Conservation (phyloP, 768 basidiomycete species). For the Xerocomellus intermedius region DNA sequence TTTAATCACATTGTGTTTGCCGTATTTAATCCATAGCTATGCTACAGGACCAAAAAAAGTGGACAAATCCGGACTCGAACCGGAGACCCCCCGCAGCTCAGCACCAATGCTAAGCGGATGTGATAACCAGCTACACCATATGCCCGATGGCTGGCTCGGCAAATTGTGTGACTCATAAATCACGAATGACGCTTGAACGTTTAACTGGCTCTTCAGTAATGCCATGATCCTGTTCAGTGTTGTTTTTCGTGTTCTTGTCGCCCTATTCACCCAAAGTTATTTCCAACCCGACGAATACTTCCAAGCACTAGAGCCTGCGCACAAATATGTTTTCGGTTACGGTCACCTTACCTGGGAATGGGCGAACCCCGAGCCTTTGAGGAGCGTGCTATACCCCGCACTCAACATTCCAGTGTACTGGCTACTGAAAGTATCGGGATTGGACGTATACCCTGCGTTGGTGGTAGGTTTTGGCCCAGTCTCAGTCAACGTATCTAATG, state of each 20-base stretch:
- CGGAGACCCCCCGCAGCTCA: slow-evolving; percentile 37
- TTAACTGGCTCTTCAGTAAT: neutral
- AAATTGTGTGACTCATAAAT: neutral
- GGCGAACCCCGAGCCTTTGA: slow-evolving; percentile 64
- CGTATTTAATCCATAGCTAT: neutral
- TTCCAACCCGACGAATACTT: slow-evolving; percentile 99
- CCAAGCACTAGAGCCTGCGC: slow-evolving; percentile 91
- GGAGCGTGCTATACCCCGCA: slow-evolving; percentile 79
- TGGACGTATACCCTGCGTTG: slow-evolving; percentile 51
- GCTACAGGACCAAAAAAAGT: slow-evolving; percentile 12
- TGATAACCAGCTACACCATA: slow-evolving; percentile 43
- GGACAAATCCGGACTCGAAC: slow-evolving; percentile 42
- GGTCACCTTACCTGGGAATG: slow-evolving; percentile 98
- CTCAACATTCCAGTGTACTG: slow-evolving; percentile 80
- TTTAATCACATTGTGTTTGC: neutral
- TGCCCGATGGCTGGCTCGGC: slow-evolving; percentile 19
- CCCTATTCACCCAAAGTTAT: slow-evolving; percentile 74
- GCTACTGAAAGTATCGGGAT: slow-evolving; percentile 52
- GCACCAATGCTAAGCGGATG: slow-evolving; percentile 37
- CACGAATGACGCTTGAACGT: neutral
- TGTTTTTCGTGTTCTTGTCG: slow-evolving; percentile 54
- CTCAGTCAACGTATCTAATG: neutral
- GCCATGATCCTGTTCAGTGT: slow-evolving; percentile 37
- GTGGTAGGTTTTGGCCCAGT: slow-evolving; percentile 52
- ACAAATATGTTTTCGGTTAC: slow-evolving; percentile 85